phyloP scores from a whole-genome alignment of 75 land plant genomes.

The Adiantum capillusveneris region DNA sequence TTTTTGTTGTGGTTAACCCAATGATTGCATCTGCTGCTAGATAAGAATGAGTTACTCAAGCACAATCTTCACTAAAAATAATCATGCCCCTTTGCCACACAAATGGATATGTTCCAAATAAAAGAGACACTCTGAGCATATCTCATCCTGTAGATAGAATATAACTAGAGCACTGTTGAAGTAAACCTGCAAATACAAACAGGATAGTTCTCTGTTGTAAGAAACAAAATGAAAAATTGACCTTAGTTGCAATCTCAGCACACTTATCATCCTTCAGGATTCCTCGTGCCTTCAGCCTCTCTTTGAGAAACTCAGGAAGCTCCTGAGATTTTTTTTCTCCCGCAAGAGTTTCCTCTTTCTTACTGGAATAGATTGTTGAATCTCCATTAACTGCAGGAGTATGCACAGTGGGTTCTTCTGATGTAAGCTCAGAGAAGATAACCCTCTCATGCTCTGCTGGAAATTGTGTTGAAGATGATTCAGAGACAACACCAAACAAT shows the following conservation, averaged over 20 bases:
- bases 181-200: too few relatives aligned
- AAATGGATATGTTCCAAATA: too few relatives aligned
- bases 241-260: background rate
- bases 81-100: too few relatives aligned
- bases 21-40: too few relatives aligned
- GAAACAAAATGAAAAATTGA: background rate
- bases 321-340: slow-evolving; percentile 24
- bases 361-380: background rate
- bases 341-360: slow-evolving; percentile 2
- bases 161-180: too few relatives aligned
- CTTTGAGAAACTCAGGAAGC: slow-evolving; percentile 79
- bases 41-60: too few relatives aligned
- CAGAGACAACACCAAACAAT: slow-evolving; percentile 17
- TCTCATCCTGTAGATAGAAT: too few relatives aligned
- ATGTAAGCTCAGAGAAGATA: background rate
- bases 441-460: slow-evolving; percentile 1
- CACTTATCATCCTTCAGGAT: slow-evolving; percentile 53
- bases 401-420: slow-evolving; percentile 7
- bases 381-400: background rate
- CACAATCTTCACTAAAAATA: too few relatives aligned
- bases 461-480: slow-evolving; percentile 3
- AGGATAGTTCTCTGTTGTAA: too few relatives aligned
- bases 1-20: too few relatives aligned
- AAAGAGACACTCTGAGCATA: too few relatives aligned
- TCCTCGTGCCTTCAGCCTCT: slow-evolving; percentile 82